Evolutionary conservation across 108 stramenopile genomes (phyloP).

Genomic region (Nitzschia sp.): DNA sequence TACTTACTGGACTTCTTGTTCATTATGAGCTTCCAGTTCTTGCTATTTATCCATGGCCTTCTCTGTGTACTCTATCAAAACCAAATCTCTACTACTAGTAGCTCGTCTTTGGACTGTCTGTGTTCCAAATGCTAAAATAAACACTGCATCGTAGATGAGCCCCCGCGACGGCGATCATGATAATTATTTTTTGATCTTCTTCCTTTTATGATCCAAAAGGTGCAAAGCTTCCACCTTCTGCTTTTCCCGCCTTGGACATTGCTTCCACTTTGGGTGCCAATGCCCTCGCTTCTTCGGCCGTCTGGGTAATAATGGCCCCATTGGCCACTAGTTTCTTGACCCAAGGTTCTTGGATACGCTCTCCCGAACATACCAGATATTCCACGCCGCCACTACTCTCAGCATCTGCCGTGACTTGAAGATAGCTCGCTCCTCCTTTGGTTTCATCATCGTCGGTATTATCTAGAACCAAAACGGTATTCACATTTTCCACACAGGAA

Average conservation of each 20-base stretch:
- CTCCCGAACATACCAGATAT: constrained; percentile 26
- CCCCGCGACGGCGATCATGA: too few relatives aligned
- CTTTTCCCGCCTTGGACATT: not conserved
- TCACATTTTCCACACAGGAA: not conserved
- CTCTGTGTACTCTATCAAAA: too few relatives aligned
- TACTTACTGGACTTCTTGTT: too few relatives aligned
- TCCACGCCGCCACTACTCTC: not conserved
- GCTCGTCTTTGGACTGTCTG: too few relatives aligned
- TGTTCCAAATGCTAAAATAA: too few relatives aligned
- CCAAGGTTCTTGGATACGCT: constrained; percentile 20
- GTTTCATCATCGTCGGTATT: not conserved
- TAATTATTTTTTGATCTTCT: too few relatives aligned
- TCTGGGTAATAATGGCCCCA: constrained; percentile 30
- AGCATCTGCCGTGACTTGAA: not conserved
- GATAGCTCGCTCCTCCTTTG: not conserved
- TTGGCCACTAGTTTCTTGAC: constrained; percentile 34
- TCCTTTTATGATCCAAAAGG: too few relatives aligned
- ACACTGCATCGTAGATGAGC: too few relatives aligned
- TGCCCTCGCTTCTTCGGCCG: constrained; percentile 18
- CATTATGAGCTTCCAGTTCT: too few relatives aligned
- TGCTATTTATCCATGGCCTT: too few relatives aligned
- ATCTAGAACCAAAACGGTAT: not conserved
- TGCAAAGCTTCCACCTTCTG: constrained; percentile 19
- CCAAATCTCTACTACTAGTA: too few relatives aligned
- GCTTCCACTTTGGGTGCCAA: constrained; percentile 20